Evolutionary conservation across 305 asterid genomes (phyloP).

Genomic region (Fraxinus latifolia): DNA sequence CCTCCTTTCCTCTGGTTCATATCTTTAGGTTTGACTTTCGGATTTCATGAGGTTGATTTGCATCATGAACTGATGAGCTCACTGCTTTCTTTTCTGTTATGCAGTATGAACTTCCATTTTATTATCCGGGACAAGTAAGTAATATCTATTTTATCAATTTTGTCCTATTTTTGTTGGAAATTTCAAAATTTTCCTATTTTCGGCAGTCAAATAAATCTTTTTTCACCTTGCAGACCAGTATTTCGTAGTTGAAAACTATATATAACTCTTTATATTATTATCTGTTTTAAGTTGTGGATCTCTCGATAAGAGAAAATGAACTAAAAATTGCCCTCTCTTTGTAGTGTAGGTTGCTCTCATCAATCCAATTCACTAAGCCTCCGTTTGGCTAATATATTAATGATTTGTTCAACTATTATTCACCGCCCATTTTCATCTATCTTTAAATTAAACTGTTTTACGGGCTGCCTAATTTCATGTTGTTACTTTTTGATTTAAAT

Average conservation of each 20-base stretch:
- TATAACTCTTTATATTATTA: constrained; percentile 10
- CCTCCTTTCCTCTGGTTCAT: background rate
- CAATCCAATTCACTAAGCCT: background rate
- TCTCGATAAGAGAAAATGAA: background rate
- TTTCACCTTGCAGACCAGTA: background rate
- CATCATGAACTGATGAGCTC: constrained; percentile 22
- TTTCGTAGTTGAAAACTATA: background rate
- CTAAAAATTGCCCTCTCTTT: background rate
- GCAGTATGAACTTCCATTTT: constrained; percentile 97
- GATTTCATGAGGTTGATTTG: constrained; percentile 11
- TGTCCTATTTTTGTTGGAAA: background rate
- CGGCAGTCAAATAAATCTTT: background rate
- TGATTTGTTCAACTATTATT: background rate
- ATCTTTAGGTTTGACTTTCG: constrained; percentile 5
- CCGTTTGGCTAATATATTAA: background rate
- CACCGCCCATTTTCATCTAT: background rate
- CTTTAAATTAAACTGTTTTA: background rate
- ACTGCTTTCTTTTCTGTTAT: constrained; percentile 31
- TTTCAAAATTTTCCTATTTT: background rate
- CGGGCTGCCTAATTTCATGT: no score
- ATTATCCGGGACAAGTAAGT: constrained; percentile 94
- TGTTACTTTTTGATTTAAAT: no score
- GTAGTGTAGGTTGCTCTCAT: background rate
- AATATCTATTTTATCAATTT: constrained; percentile 11
- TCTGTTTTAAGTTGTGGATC: background rate